Evolutionary conservation across 1,284 basidiomycete species (phyloP), one percentile per base, ranked within the genome.

Genomic region (Apiotrichum gracile): DNA sequence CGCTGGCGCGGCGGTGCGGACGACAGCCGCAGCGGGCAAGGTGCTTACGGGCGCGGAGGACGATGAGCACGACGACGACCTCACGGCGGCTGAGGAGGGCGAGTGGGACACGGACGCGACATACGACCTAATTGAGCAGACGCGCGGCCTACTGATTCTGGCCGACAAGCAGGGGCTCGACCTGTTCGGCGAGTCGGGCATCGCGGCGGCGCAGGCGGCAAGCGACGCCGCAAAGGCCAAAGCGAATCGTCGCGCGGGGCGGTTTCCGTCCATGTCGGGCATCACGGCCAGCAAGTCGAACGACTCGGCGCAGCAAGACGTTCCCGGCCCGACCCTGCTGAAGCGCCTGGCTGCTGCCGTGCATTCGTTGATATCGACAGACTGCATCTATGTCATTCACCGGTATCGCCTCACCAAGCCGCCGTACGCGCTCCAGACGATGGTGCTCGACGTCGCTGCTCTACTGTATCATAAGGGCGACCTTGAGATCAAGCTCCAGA

Each of bases 381-480:
- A 74, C 50, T 65, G 66, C 46, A 51, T 70, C 2, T 58, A 72
- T 51, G 53, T 47, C 4, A 63, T 58, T 0, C 55, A 55, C 17
- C 54, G 47, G 4, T 68, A 68, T 29, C 47, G 66, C 4, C 70
- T 63, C 3, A 44, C 62, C 14, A 49, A 60, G 34, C 72, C 73
- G 3, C 69, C 72, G 10, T 57, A 63, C 44, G 63, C 68, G n/a
- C 57, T 73, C 1, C 67, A 73, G 33, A 58, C 69, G 13, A 63
- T 66, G 19, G 72, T 67, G 57, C 53, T 80, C 65, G 51, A 74
- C 65, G 50, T 76, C 57, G 63, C 73, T 31, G 43, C 70, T 49
- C 49, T 75, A 56, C 52, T 73, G 59, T 69, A 78, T 71, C 35
- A 78, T 57, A 54, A 76, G 53, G 55, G 77, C 67, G 62, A 76